Evolutionary conservation across 2,329 filamentous ascomycete genomes (phyloP).

Genomic region (Sclerotinia borealis): DNA sequence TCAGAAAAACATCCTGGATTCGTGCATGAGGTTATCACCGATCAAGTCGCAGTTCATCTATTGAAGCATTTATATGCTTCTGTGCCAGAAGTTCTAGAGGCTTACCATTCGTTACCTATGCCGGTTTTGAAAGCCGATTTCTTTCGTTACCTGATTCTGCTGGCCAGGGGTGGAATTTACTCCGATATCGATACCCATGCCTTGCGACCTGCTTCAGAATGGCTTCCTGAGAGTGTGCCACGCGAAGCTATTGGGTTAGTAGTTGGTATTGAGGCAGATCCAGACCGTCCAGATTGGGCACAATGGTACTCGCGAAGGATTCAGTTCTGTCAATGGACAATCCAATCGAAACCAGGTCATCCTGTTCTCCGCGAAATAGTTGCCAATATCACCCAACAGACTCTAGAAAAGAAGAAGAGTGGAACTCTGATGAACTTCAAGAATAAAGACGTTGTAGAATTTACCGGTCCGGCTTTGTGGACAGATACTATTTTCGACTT

Average conservation of each 20-base stretch:
- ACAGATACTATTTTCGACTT: conserved; percentile 89
- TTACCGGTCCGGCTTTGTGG: conserved; percentile 91
- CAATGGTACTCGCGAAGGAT: conserved; percentile 95
- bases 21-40: conserved; percentile 95
- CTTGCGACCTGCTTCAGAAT: conserved; percentile 75
- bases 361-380: conserved; percentile 86
- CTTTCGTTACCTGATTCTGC: conserved; percentile 63
- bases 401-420: conserved; percentile 63
- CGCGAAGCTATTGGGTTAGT: conserved; percentile 76
- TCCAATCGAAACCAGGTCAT: conserved; percentile 91
- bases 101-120: conserved; percentile 66
- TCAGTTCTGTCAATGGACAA: conserved; percentile 99
- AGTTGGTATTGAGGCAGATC: conserved; percentile 93
- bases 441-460: conserved; percentile 76
- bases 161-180: conserved; percentile 78
- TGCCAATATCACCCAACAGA: conserved; percentile 75
- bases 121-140: conserved; percentile 73
- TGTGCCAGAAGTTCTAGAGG: conserved; percentile 71
- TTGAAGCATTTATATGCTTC: conserved; percentile 82
- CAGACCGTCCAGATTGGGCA: conserved; percentile 85
- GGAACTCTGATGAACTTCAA: conserved; percentile 54
- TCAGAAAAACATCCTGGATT: conserved; percentile 81
- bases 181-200: conserved; percentile 88
- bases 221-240: conserved; percentile 76
- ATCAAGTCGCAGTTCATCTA: conserved; percentile 74